Conservation (phyloP, 192 early-diverging fungal genomes). For the Geranomyces variabilis region DNA sequence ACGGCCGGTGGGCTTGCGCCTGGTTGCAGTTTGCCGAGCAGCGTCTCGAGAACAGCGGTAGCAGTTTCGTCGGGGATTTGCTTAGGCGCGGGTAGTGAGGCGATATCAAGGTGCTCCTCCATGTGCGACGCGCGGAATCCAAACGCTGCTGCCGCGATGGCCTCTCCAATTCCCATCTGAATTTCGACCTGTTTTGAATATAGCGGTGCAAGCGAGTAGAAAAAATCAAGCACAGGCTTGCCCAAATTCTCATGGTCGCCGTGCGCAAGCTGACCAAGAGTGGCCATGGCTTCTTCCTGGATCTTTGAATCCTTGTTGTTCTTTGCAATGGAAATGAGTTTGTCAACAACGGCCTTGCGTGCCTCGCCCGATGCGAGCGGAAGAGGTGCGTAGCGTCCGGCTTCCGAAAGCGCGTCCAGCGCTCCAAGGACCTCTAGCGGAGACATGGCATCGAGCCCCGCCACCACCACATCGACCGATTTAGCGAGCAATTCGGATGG, state of each 20-base stretch:
- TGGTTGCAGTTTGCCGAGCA: constrained; percentile 59
- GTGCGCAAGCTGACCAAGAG: constrained; percentile 71
- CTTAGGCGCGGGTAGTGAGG: constrained; percentile 47
- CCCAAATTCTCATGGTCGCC: constrained; percentile 30
- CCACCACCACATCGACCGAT: constrained; percentile 45
- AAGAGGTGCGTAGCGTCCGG: constrained; percentile 59
- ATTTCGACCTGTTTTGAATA: constrained; percentile 80
- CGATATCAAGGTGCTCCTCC: constrained; percentile 73
- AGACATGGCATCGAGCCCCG: constrained; percentile 58
- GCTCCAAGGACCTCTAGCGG: constrained; percentile 60
- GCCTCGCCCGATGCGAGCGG: constrained; percentile 16
- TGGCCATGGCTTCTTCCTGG: constrained; percentile 65
- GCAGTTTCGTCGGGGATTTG: constrained; percentile 10
- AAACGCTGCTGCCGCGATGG: constrained; percentile 62
- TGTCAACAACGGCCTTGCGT: constrained; percentile 42
- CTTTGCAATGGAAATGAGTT: constrained; percentile 57
- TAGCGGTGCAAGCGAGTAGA: constrained; percentile 60
- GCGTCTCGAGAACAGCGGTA: constrained; percentile 40
- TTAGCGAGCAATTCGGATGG: constrained; percentile 16
- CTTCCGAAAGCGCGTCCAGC: constrained; percentile 72
- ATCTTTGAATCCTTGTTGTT: constrained; percentile 73
- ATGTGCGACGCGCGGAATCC: constrained; percentile 73
- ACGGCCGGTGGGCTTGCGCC: constrained; percentile 51
- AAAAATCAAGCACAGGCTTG: constrained; percentile 45
- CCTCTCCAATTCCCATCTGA: constrained; percentile 85